Percentiles rank a stretch among this genome's conserved stretches.
These are phyloP conservation scores for Plasmodium vivax DNA, from an alignment of 169 alveolate species.

Conservation along the genomic window DNA sequence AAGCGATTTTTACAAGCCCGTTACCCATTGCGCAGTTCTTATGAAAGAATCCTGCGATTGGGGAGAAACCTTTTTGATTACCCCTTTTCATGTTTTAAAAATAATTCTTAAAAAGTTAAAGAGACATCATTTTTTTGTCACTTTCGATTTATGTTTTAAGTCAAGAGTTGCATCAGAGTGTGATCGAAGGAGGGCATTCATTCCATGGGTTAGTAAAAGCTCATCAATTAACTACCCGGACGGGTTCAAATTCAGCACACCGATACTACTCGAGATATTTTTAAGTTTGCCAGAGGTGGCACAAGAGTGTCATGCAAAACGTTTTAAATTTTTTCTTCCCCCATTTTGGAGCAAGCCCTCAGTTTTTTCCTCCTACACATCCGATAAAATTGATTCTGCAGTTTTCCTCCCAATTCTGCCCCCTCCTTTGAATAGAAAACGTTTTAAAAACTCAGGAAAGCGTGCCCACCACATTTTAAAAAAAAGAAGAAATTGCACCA, in stretches of 20 bases:
- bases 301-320: background rate
- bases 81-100: constrained; percentile 7
- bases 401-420: background rate
- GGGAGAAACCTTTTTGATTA: background rate
- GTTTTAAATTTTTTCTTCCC: background rate
- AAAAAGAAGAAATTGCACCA: background rate
- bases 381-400: background rate
- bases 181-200: background rate
- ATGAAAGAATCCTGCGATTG: background rate
- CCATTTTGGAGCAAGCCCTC: background rate
- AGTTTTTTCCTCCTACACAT: background rate
- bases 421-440: constrained; percentile 6
- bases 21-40: background rate
- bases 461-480: background rate
- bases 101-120: background rate
- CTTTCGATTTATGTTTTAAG: background rate
- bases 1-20: background rate
- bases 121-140: background rate
- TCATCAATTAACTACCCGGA: background rate
- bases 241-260: background rate
- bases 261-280: background rate
- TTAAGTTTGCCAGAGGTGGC: background rate
- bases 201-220: background rate
- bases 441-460: background rate
- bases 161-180: background rate